Base-by-base conservation (phyloP, 2,329 filamentous ascomycete genomes). In the Lizonia empirigonia region DNA sequence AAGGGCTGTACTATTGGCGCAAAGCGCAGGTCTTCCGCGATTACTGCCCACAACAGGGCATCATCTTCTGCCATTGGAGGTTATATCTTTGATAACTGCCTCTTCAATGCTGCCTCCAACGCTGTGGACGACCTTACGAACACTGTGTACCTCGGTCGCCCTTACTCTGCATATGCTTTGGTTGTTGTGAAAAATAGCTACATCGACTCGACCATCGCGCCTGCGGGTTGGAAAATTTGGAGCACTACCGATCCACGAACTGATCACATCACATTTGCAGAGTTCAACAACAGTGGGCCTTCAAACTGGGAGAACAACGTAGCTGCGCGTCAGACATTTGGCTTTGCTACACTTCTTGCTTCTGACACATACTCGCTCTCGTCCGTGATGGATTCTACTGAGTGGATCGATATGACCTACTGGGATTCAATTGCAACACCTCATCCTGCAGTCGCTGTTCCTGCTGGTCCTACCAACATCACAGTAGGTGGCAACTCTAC, bases 201-300 rank as follows among this genome's bases (percentile, higher is more conserved):
- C 26, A 71, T 87, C 66, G 76, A 74, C 12, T 66, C 69, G 18
- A 79, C 85, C 12, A 78, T 87, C 59, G 84, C 85, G 60, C 57
- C 76, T 0, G 78, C 78, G 0, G 85, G 84, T 0, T 87, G 85
- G 84, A 71, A 64, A 5, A 63, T 75, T 15, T 87, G 84, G 84
- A 78, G 78, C 48, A 68, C 60, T 1, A 74, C 75, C 1, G 73
- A 78, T 40, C 69, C 76, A 16, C 74, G 77, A 24, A 83, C 80
- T 2, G 74, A 69, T 26, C 69, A 80, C 36, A 78, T 86, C 2
- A 70, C 75, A 23, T 86, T 83, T 47, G 81, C 73, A 7, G 85
- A 87, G 72, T 86, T 80, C 62, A 72, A 63, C 19, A 87, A 87
- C 65, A 76, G 76, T 0, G 85, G 85, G 3, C 69, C 70, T 20